Evolutionary conservation across 2,329 filamentous ascomycete species (phyloP), one percentile per base, ranked within the genome.

Genomic region (Penicillium sp.): DNA sequence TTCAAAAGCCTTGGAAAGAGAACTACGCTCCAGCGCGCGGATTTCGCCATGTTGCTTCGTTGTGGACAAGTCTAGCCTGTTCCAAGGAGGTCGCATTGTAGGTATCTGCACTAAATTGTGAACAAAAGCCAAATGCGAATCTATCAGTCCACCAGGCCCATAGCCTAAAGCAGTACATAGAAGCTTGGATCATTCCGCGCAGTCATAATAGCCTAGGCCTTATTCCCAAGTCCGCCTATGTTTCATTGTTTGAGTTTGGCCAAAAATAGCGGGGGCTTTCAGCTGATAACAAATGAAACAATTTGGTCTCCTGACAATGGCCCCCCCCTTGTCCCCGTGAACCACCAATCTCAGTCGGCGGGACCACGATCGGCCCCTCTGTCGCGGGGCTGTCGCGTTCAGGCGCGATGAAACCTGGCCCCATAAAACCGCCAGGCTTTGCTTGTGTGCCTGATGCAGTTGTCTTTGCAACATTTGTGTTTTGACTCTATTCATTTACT

Each of bases 231-330:
- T n/a, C 34, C 34, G 8, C 16, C 18, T 18, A 21, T 39, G 18
- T 39, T 38, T 38, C 9, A 42, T 42, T 42, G 13, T 45, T 56
- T 53, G 31, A 45, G 49, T 56, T 54, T 36, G 39, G 31, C 53
- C 56, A 54, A 60, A 54, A 57, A 57, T 54, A 59, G 49, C 26
- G 45, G 18, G 44, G 52, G 28, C 23, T 45, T 57, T 56, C 53
- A 54, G 53, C 51, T 60, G 50, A 53, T 62, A 57, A 54, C 54
- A 57, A 61, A 61, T 58, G 46, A 57, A 47, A 55, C 52, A 36
- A 51, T 47, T 47, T 44, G 51, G 60, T 59, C 60, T 61, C 53
- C 60, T 63, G 59, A 61, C 59, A 49, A 26, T 42, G 36, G 18
- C 18, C 18, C 18, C 18, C 39, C 50, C 38, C 51, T 51, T 45